These are phyloP conservation scores for Naganishia liquefaciens DNA, from an alignment of 1,284 basidiomycete genomes.

Conservation along the genomic window DNA sequence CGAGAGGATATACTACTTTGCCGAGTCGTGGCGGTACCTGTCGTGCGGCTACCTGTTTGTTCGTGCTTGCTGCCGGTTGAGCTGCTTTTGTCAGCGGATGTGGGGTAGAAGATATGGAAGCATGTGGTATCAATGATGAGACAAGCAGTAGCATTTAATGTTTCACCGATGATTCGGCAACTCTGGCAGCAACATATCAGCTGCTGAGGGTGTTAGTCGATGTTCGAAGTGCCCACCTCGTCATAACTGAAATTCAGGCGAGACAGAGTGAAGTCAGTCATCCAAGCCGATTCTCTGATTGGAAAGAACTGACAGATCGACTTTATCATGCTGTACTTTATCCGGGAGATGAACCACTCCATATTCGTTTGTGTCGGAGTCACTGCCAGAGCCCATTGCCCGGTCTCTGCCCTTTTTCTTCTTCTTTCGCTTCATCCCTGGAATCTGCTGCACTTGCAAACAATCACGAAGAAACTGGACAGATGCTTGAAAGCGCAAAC, in stretches of 20 bases:
- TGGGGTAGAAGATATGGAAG: constrained; percentile 49
- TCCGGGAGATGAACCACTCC: constrained; percentile 3
- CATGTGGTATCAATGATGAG: constrained; percentile 46
- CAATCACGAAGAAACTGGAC: constrained; percentile 49
- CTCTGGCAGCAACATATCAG: constrained; percentile 42
- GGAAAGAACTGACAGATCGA: constrained; percentile 23
- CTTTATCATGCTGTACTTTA: constrained; percentile 37
- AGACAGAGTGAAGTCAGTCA: neutral
- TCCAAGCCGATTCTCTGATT: too few species aligned
- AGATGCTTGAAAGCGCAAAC: constrained; percentile 37
- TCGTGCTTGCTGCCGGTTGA: constrained; percentile 1
- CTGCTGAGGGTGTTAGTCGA: neutral
- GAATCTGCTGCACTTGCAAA: constrained; percentile 35
- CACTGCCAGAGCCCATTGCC: too few species aligned
- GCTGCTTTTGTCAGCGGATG: constrained; percentile 14
- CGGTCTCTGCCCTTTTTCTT: constrained; percentile 31
- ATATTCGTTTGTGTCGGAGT: neutral
- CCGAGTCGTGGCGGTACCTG: neutral
- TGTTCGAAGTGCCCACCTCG: neutral
- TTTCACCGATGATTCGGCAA: constrained; percentile 43
- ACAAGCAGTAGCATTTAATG: constrained; percentile 45
- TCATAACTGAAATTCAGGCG: constrained; percentile 9
- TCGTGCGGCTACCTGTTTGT: constrained; percentile 11
- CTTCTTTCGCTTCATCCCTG: constrained; percentile 23
- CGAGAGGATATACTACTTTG: constrained; percentile 14